Conservation (phyloP, 768 basidiomycete species). For the Gelatoporia subvermispora region DNA sequence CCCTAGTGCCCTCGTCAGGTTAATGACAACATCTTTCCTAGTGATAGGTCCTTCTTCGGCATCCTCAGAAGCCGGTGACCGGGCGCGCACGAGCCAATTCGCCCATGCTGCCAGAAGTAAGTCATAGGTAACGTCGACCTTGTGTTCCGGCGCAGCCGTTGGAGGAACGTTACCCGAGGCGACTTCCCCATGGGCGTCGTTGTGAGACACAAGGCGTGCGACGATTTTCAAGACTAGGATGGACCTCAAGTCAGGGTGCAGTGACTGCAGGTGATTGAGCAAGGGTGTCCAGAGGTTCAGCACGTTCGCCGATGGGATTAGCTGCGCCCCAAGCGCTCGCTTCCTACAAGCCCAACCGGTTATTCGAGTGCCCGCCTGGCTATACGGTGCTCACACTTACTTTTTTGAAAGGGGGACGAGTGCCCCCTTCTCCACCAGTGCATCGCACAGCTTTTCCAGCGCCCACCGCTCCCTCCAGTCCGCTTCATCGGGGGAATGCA, state of each 20-base stretch:
- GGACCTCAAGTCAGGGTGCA: conserved; percentile 52
- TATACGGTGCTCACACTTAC: conserved; percentile 36
- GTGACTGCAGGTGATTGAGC: conserved; percentile 47
- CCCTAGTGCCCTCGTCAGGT: conserved; percentile 45
- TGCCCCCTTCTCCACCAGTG: conserved; percentile 62
- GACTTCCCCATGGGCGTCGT: neutral
- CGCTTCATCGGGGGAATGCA: conserved; percentile 28
- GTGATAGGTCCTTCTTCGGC: conserved; percentile 29
- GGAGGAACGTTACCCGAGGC: conserved; percentile 9
- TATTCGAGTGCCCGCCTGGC: neutral
- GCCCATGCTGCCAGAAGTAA: conserved; percentile 68
- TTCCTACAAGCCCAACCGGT: conserved; percentile 39
- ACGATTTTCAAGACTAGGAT: conserved; percentile 46
- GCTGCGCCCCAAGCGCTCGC: conserved; percentile 37
- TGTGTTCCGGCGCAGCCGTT: conserved; percentile 15
- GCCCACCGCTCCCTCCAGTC: conserved; percentile 63
- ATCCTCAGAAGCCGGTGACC: conserved; percentile 12
- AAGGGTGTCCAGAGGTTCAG: conserved; percentile 66
- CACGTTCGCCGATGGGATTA: conserved; percentile 46
- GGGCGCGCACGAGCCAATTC: conserved; percentile 44
- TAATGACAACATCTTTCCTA: conserved; percentile 39
- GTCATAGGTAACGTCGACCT: conserved; percentile 42
- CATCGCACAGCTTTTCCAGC: conserved; percentile 61
- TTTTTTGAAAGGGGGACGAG: conserved; percentile 83
- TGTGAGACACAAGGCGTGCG: conserved; percentile 26